Evolutionary conservation across 2,329 filamentous ascomycete genomes (phyloP).

Genomic region (Septoria petroselini): DNA sequence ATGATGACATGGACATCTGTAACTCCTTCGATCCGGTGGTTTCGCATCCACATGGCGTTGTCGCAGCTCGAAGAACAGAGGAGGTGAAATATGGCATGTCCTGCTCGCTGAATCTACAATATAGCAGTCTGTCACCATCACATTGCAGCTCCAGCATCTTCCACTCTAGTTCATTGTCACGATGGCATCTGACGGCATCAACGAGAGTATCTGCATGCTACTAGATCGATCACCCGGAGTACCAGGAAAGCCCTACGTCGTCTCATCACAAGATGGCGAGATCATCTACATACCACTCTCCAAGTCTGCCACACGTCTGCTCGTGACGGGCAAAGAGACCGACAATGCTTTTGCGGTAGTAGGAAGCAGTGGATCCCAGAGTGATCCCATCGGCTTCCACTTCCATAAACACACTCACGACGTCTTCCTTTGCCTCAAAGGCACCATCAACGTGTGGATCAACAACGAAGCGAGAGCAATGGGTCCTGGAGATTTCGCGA

Average conservation of each 20-base stretch:
- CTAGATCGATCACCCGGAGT: constrained; percentile 24
- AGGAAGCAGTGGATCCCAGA: constrained; percentile 48
- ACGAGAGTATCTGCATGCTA: constrained; percentile 1
- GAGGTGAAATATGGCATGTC: too few species aligned
- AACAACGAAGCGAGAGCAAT: constrained; percentile 55
- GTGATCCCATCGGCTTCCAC: constrained; percentile 54
- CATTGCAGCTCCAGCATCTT: neutral
- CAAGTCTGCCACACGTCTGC: constrained; percentile 52
- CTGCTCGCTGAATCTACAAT: too few species aligned
- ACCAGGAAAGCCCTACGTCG: constrained; percentile 28
- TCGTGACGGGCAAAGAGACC: constrained; percentile 53
- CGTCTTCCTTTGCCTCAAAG: constrained; percentile 56
- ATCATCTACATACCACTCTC: constrained; percentile 53
- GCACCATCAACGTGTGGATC: constrained; percentile 56
- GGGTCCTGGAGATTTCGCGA: constrained; percentile 57
- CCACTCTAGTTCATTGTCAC: neutral
- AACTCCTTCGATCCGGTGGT: too few species aligned
- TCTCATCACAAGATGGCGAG: constrained; percentile 46
- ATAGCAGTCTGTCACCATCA: neutral
- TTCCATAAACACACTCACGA: constrained; percentile 58
- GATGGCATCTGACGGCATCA: neutral
- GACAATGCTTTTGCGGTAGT: constrained; percentile 53
- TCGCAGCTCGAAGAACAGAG: too few species aligned
- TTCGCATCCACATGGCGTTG: too few species aligned
- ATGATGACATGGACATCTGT: too few species aligned